Evolutionary conservation across 2,329 filamentous ascomycete species (phyloP).

Genomic region (Phaeosphaeriaceae sp.): DNA sequence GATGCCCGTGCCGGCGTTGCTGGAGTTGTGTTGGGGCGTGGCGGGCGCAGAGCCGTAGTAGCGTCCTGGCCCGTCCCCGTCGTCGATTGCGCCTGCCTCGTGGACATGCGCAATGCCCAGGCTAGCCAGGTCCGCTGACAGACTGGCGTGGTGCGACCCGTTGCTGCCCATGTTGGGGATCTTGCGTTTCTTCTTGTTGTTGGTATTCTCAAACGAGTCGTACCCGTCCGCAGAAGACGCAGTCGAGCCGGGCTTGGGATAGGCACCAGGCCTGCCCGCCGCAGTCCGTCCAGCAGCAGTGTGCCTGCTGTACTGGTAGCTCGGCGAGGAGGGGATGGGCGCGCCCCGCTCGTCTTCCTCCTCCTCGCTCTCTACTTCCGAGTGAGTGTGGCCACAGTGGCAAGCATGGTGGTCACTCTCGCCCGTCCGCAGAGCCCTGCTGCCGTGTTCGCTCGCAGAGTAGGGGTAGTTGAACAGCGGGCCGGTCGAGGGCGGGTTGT

Average conservation of each 20-base stretch:
- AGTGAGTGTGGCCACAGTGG: constrained; percentile 55
- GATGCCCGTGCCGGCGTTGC: constrained; percentile 67
- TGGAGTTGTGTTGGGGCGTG: constrained; percentile 55
- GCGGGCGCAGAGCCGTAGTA: constrained; percentile 65
- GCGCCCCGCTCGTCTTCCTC: constrained; percentile 55
- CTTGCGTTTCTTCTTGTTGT: constrained; percentile 99
- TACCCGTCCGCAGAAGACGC: constrained; percentile 84
- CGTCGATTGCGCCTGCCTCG: constrained; percentile 52
- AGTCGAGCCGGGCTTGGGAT: constrained; percentile 60
- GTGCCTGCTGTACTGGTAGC: constrained; percentile 47
- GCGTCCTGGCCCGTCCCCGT: constrained; percentile 56
- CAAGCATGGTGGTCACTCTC: constrained; percentile 60
- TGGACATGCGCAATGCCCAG: constrained; percentile 64
- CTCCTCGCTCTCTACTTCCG: constrained; percentile 67
- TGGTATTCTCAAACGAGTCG: constrained; percentile 97
- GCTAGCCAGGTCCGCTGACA: constrained; percentile 70
- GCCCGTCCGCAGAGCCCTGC: constrained; percentile 50
- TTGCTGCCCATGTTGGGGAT: constrained; percentile 87
- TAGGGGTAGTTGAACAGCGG: constrained; percentile 79
- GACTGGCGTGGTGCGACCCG: constrained; percentile 60
- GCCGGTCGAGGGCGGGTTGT: constrained; percentile 71
- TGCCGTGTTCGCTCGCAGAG: constrained; percentile 39
- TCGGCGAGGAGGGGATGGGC: constrained; percentile 50
- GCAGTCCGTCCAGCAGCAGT: constrained; percentile 32
- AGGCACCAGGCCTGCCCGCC: constrained; percentile 36